Base-by-base conservation (phyloP, 495 filamentous ascomycete species). In the Penicillium riverlandense region DNA sequence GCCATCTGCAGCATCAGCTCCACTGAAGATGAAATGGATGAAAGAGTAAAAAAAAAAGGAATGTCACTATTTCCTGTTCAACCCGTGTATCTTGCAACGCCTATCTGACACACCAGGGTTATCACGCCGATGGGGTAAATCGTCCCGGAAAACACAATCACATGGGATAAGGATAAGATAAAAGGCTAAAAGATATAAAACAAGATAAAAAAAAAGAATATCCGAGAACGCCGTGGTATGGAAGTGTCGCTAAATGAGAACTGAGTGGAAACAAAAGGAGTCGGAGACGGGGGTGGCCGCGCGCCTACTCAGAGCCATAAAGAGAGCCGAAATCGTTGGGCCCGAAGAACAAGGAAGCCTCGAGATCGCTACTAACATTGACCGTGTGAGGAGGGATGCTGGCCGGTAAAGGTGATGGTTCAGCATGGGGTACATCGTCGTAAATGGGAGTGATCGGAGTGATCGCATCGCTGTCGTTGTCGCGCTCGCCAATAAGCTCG, bases 181-280 rank as follows among this genome's bases (percentile, higher is more conserved):
- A 11, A 34, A 48, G 29, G 34, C 29, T 12, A 41, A 36, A 40
- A 46, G 40, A 50, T 44, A 32, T 8, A 40, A 12, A 35, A 14
- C 11, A 41, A 35, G 16, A 27, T 35, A 41, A 40, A 15, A 13
- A 33, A 28, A 35, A 15, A 37, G 35, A 38, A 6, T 44, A 15
- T 44, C 40, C 31, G 42, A 37, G 44, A 48, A 46, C 56, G 53
- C 56, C 56, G 39, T 53, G 42, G 43, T 57, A 59, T 59, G 47
- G 38, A 42, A 36, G 53, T 37, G 49, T 57, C 53, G 56, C 56
- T 59, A 48, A 59, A 47, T 41, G 43, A 52, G 39, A 13, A 43
- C 29, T 34, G 9, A 16, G 37, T 14, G 34, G 10, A 15, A 16
- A 38, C 27, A 33, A 50, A 28, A 37, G 16, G 38, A 22, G 22